Base-by-base conservation (phyloP, 192 early-diverging fungal species). In the Diversispora epigaea region DNA sequence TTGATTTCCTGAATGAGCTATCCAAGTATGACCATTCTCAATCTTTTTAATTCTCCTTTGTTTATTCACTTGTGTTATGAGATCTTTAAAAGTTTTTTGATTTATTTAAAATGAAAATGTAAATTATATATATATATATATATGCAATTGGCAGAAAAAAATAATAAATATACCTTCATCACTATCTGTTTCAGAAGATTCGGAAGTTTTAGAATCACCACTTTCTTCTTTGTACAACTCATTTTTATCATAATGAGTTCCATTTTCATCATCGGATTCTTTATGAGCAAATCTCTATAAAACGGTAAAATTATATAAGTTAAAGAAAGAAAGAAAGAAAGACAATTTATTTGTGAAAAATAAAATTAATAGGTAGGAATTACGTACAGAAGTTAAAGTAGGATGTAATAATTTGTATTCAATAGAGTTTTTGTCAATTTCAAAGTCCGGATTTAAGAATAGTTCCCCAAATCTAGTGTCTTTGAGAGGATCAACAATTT, bases 391-490 rank as follows among this genome's bases (percentile, higher is more conserved):
- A 17, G n/a, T 17, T 41, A 62, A 56, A 62, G 63, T 69, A 49
- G 85, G 85, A 84, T 87, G 82, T 44, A 91, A 88, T 72, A 93
- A 76, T 84, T 91, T 90, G 82, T 89, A 97, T 81, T 95, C 96
- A 68, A 88, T 85, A 4, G 86, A 87, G 10, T 84, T 84, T 73
- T 92, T 91, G 78, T 98, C 94, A 52, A 99, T 90, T 79, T 95
- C 88, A 82, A 92, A 99, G 44, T 97, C 96, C 39, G 90, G 88
- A 84, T 99, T 92, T 63, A 86, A 86, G 82, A 99, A 99, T 81
- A 98, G 76, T 64, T 86, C 91, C 69, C 79, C 82, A 86, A 99
- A 98, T 79, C 97, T 93, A 71, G 79, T 80, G 82, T 99, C 97
- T 66, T 88, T 86, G 56, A 96, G 84, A 69, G 92, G 84, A 64